Evolutionary conservation across 2,329 filamentous ascomycete species (phyloP).

Genomic region (Domatiomyces catenatus): DNA sequence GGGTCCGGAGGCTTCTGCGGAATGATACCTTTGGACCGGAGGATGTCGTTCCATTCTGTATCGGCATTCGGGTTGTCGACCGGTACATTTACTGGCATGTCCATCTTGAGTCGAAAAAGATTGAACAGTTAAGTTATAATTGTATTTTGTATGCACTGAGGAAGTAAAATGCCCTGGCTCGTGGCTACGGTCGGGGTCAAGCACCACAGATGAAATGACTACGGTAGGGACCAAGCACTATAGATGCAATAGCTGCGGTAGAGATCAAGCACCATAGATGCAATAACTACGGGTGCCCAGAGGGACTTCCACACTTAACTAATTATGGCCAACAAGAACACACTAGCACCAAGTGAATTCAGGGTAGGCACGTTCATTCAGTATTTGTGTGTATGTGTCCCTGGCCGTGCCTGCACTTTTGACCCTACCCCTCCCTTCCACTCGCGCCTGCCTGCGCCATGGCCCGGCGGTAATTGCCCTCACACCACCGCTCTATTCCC

Average conservation of each 20-base stretch:
- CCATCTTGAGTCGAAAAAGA: constrained; percentile 23
- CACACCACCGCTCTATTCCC: neutral
- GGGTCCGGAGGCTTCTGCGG: constrained; percentile 95
- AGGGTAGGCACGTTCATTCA: constrained; percentile 2
- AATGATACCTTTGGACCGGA: constrained; percentile 89
- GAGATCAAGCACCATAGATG: neutral
- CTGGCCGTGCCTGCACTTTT: neutral
- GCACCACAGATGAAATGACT: neutral
- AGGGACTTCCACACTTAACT: neutral
- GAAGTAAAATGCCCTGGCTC: neutral
- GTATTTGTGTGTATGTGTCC: neutral
- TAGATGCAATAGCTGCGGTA: neutral
- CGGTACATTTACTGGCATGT: constrained; percentile 57
- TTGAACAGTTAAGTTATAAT: no score
- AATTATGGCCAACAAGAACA: neutral
- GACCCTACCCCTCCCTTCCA: neutral
- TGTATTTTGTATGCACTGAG: no score
- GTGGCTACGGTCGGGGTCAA: neutral
- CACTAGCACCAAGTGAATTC: neutral
- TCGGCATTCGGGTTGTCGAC: constrained; percentile 93
- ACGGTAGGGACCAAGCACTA: no score
- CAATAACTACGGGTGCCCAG: neutral
- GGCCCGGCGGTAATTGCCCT: constrained; percentile 12
- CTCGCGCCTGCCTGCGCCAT: constrained; percentile 7
- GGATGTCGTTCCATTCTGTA: constrained; percentile 99